Evolutionary conservation across 495 filamentous ascomycete genomes (phyloP), one percentile per base, ranked within the genome.

Genomic region (Aspergillus ellipticus): DNA sequence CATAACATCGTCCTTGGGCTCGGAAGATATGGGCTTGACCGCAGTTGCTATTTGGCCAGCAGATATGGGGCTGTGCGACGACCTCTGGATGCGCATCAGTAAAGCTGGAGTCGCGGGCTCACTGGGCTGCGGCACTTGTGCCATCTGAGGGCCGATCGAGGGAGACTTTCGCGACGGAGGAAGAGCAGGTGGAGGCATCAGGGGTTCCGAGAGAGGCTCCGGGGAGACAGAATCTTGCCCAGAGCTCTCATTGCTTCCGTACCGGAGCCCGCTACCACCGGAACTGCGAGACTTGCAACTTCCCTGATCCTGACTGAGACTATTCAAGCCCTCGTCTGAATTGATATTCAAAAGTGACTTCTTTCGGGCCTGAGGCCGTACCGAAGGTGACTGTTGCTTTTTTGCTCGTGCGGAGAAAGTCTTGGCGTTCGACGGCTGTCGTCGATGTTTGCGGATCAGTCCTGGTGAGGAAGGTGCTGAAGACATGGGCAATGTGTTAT

Each of bases 351-450:
- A 74, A 6, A 74, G 70, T 4, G 81, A 79, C 56, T 82, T 86
- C 65, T 82, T 81, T 54, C 85, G 83, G 50, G 72, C 73, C 55
- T 88, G 79, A 0, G 91, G 86, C 65, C 93, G 96, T 33, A 90
- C 86, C 37, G 90, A 92, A 1, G 93, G 92, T 3, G 90, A 96
- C 67, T 93, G 89, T 51, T 88, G 85, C 33, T 89, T 79, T 42
- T 89, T 82, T 8, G 64, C 69, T 6, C 72, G 70, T 26, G 70
- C 73, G 10, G 69, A 63, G 9, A 75, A 66, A 11, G 76, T 66
- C 3, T 74, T 67, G n/a, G 71, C 66, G 13, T 64, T 69, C 10
- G 76, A 76, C 15, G 71, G 68, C n/a, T 68, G 69, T 13, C 70
- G 73, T 46, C 70, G 68, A 35, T 69, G 67, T 65, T 71, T 79